Evolutionary conservation across 2,329 filamentous ascomycete genomes (phyloP).

Genomic region (Aspergillus uvarum): DNA sequence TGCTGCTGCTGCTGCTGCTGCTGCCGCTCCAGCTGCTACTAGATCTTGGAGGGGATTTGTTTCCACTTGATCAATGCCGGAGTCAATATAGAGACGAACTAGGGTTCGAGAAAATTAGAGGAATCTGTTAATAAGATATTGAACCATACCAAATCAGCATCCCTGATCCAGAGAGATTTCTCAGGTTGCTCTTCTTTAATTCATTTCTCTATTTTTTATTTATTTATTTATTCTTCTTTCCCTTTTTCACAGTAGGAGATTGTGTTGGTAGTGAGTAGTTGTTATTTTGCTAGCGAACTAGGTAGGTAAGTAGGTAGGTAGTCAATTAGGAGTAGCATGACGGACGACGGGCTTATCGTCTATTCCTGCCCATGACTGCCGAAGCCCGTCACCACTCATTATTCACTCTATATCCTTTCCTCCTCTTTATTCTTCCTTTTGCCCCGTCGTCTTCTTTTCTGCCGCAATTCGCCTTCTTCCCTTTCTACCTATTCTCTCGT

Average conservation of each 20-base stretch:
- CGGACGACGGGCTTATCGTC: conserved; percentile 3
- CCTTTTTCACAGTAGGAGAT: not conserved
- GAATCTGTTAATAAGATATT: not conserved
- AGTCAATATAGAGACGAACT: not conserved
- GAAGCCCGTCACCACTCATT: not conserved
- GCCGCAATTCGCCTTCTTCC: conserved; percentile 1
- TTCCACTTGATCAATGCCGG: not conserved
- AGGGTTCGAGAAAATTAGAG: not conserved
- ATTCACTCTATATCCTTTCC: not conserved
- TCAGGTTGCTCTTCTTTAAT: too few relatives aligned
- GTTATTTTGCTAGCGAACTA: too few relatives aligned
- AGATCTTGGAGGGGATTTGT: not conserved
- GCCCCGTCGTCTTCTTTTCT: not conserved
- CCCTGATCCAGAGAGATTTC: not conserved
- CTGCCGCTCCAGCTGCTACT: not conserved
- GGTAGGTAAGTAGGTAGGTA: not conserved
- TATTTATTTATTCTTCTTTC: not conserved
- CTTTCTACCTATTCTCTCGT: not conserved
- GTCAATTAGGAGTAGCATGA: not conserved
- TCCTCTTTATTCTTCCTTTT: not conserved
- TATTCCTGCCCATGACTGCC: conserved; percentile 2
- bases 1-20: not conserved
- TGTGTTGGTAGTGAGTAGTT: too few relatives aligned
- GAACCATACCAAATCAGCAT: not conserved
- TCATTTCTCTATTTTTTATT: too few relatives aligned